These are phyloP conservation scores for Penicillium riverlandense DNA, from an alignment of 495 filamentous ascomycete species.

Conservation along the genomic window DNA sequence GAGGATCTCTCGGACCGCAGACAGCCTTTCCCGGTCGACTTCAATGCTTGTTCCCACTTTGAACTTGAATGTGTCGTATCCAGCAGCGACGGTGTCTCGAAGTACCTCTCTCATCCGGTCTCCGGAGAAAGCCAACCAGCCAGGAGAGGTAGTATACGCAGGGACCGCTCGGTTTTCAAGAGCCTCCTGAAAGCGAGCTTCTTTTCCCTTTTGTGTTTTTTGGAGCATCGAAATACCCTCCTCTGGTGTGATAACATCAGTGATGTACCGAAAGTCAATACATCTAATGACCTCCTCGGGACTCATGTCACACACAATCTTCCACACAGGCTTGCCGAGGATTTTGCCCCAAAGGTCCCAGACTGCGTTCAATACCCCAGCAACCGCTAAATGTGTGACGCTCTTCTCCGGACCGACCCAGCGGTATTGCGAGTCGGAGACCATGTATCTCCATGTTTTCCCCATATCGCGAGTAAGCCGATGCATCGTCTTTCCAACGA, in stretches of 20 bases:
- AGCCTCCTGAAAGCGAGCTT: slow-evolving; percentile 50
- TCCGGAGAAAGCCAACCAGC: slow-evolving; percentile 71
- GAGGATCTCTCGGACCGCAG: slow-evolving; percentile 62
- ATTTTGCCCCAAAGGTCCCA: slow-evolving; percentile 95
- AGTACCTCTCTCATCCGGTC: slow-evolving; percentile 64
- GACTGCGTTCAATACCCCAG: slow-evolving; percentile 83
- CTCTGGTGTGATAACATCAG: slow-evolving; percentile 80
- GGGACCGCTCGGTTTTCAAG: slow-evolving; percentile 56
- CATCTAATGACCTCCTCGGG: slow-evolving; percentile 79
- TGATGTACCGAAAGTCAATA: slow-evolving; percentile 92
- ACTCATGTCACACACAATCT: slow-evolving; percentile 80
- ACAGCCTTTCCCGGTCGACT: slow-evolving; percentile 51
- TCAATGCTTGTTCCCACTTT: slow-evolving; percentile 64
- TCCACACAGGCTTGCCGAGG: slow-evolving; percentile 82
- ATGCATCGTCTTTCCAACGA: slow-evolving; percentile 54
- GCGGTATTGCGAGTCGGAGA: slow-evolving; percentile 66
- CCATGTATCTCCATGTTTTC: slow-evolving; percentile 68
- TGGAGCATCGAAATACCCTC: slow-evolving; percentile 61
- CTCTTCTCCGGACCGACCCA: slow-evolving; percentile 91
- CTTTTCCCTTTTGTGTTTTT: slow-evolving; percentile 42
- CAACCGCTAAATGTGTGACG: slow-evolving; percentile 86
- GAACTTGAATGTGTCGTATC: slow-evolving; percentile 72
- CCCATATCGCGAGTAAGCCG: slow-evolving; percentile 64
- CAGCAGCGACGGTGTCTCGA: slow-evolving; percentile 52
- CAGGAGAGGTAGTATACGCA: slow-evolving; percentile 71